phyloP scores from a whole-genome alignment of 257 asterid genomes.

The Primulina eburnea region DNA sequence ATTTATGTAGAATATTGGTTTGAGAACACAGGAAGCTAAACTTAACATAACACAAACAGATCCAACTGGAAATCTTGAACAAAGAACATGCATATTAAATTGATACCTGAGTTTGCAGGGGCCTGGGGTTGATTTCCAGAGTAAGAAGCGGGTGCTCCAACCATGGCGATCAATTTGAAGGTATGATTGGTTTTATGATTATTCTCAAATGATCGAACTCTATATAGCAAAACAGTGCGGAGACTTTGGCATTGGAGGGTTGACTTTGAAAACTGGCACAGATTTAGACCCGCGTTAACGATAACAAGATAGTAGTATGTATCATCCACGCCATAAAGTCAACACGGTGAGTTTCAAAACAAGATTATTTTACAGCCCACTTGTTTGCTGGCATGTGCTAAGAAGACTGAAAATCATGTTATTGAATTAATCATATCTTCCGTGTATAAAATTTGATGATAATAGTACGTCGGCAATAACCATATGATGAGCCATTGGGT shows the following conservation, averaged over 20 bases:
- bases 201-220: neutral
- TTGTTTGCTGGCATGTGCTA: constrained; percentile 33
- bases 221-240: constrained; percentile 12
- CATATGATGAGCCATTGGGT: too few relatives aligned
- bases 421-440: too few relatives aligned
- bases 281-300: neutral
- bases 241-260: constrained; percentile 16
- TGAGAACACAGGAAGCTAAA: neutral
- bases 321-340: constrained; percentile 5
- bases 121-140: constrained; percentile 42
- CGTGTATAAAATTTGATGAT: too few relatives aligned
- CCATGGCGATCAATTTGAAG: constrained; percentile 33
- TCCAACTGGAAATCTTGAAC: neutral
- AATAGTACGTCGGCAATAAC: too few relatives aligned
- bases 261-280: constrained; percentile 28
- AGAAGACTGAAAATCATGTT: constrained; percentile 14
- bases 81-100: neutral
- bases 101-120: constrained; percentile 18
- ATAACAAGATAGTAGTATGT: too few relatives aligned
- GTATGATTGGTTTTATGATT: neutral
- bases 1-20: neutral
- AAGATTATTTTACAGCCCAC: constrained; percentile 15
- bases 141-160: constrained; percentile 49
- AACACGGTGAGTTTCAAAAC: constrained; percentile 23
- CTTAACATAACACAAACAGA: neutral